Percentiles rank a stretch among this genome's conserved stretches.
Evolutionary conservation across 106 monocot species (phyloP).

Genomic region (Dendrobium huoshanense): DNA sequence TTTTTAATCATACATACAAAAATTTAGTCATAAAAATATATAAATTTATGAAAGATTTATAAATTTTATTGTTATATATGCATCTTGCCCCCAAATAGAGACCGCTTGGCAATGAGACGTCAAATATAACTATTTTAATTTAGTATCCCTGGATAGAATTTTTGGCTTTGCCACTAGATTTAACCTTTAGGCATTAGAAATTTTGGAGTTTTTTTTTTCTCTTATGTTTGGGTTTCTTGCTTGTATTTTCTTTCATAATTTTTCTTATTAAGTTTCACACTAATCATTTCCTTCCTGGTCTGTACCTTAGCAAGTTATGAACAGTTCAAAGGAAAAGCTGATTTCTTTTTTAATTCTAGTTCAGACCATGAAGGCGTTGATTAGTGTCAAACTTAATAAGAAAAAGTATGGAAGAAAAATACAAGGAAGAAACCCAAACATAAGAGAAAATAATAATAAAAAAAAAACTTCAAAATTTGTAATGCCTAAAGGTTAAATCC

Average conservation of each 20-base stretch:
- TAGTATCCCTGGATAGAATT: too few species aligned
- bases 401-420: background rate
- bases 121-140: too few species aligned
- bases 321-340: background rate
- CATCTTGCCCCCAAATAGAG: too few species aligned
- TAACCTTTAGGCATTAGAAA: background rate
- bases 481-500: background rate
- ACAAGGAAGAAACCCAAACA: background rate
- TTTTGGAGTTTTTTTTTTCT: background rate
- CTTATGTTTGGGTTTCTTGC: background rate
- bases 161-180: background rate
- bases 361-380: background rate
- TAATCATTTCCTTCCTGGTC: background rate
- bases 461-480: background rate
- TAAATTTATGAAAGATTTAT: too few species aligned
- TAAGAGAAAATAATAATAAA: too few species aligned
- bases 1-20: too few species aligned
- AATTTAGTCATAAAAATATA: too few species aligned
- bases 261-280: background rate
- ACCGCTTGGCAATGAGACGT: too few species aligned
- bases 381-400: background rate
- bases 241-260: background rate
- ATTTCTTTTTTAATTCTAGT: background rate
- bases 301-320: background rate
- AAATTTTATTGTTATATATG: too few species aligned